A percentile compares a stretch with the other conserved stretches of the same genome.
phyloP scores from a whole-genome alignment of 805 yeast species.

The Hanseniaspora taiwanica region DNA sequence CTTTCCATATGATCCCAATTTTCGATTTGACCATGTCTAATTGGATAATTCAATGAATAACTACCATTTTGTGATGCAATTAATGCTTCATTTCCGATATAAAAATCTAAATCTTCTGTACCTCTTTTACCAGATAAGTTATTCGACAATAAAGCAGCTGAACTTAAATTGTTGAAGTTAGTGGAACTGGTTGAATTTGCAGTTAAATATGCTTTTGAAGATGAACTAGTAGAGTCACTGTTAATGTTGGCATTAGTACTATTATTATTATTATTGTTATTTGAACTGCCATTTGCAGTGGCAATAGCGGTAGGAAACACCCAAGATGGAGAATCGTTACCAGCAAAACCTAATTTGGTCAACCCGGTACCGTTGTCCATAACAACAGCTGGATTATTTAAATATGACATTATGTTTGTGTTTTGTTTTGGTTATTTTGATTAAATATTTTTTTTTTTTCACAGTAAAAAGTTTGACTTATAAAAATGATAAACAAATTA shows the following conservation, averaged over 20 bases:
- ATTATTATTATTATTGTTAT: slow-evolving; percentile 18
- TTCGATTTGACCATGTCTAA: slow-evolving; percentile 95
- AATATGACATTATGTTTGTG: slow-evolving; percentile 35
- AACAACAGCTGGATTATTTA: slow-evolving; percentile 84
- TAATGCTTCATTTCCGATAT: slow-evolving; percentile 90
- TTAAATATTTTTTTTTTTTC: background rate
- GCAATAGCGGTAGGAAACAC: slow-evolving; percentile 92
- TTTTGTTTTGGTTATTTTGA: background rate
- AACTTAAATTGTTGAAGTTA: slow-evolving; percentile 16
- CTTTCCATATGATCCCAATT: slow-evolving; percentile 99
- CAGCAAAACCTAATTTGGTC: slow-evolving; percentile 96
- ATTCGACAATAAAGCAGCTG: slow-evolving; percentile 19
- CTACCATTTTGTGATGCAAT: slow-evolving; percentile 84
- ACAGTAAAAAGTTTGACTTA: too few relatives aligned
- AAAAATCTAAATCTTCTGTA: slow-evolving; percentile 87
- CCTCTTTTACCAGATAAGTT: slow-evolving; percentile 62
- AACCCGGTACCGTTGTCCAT: slow-evolving; percentile 99
- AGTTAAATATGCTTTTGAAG: slow-evolving; percentile 4
- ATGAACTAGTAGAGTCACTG: background rate
- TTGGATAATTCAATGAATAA: slow-evolving; percentile 81
- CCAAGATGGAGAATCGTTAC: slow-evolving; percentile 95
- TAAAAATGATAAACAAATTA: too few relatives aligned
- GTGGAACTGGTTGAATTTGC: slow-evolving; percentile 27
- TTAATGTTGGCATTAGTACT: slow-evolving; percentile 2
- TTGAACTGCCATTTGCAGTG: slow-evolving; percentile 36